phyloP scores from a whole-genome alignment of 306 rosid genomes.

The Spatholobus suberectus region DNA sequence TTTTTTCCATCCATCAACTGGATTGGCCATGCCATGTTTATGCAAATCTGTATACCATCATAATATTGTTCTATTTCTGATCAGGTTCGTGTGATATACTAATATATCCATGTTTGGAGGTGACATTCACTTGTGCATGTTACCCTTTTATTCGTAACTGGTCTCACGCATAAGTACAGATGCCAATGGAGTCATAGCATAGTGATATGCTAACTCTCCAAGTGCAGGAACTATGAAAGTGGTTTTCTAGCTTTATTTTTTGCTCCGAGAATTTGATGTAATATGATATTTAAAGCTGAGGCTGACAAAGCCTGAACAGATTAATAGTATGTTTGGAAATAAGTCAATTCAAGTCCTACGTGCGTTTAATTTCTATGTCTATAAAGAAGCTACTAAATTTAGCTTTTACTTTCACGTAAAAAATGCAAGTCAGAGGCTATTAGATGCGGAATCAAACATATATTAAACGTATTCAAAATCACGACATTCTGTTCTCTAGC shows the following conservation, averaged over 20 bases:
- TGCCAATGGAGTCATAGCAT: background rate
- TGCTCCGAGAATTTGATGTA: background rate
- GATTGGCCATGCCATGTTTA: background rate
- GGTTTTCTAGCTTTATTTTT: background rate
- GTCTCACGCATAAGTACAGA: background rate
- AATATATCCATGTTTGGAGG: background rate
- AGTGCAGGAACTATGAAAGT: background rate
- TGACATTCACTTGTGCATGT: background rate
- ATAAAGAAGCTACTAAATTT: too few species aligned
- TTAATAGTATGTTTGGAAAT: too few species aligned
- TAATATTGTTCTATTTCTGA: background rate
- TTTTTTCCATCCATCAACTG: background rate
- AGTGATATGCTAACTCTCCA: background rate
- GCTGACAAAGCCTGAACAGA: background rate
- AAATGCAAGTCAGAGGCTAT: too few species aligned
- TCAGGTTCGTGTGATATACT: too few species aligned
- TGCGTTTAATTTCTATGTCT: too few species aligned
- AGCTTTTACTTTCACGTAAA: too few species aligned
- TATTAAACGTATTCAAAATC: background rate
- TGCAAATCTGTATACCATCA: background rate
- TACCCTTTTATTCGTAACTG: background rate
- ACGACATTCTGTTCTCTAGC: background rate
- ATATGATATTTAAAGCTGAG: background rate
- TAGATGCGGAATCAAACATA: too few species aligned
- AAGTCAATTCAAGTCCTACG: too few species aligned